phyloP scores from a whole-genome alignment of 345 rosid species.

The Mercurialis annua region DNA sequence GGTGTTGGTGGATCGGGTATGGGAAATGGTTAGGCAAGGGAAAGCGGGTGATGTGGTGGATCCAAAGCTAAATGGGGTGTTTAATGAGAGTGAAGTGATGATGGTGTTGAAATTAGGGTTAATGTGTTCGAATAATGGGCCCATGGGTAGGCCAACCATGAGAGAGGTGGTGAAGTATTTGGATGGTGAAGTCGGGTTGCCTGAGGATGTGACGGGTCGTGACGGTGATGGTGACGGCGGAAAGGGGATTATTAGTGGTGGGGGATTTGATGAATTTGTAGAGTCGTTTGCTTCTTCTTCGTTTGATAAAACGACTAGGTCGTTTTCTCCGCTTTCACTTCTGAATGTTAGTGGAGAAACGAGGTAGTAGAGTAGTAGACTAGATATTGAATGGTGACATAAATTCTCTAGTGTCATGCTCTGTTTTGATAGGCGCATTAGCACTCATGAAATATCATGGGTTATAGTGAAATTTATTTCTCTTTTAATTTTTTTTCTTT shows the following conservation, averaged over 20 bases:
- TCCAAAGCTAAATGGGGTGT: constrained; percentile 4
- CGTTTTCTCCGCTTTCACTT: constrained; percentile 28
- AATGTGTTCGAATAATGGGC: constrained; percentile 16
- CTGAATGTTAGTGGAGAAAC: constrained; percentile 12
- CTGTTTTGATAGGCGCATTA: no score
- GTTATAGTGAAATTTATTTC: no score
- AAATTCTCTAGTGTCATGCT: background rate
- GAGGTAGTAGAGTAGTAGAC: no score
- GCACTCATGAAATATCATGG: no score
- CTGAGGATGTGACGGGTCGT: constrained; percentile 11
- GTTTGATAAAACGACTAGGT: constrained; percentile 28
- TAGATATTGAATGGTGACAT: background rate
- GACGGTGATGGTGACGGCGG: background rate
- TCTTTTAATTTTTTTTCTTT: no score
- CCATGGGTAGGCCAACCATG: constrained; percentile 19
- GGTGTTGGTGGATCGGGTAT: constrained; percentile 26
- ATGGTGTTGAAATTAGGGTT: constrained; percentile 23
- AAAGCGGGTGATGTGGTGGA: constrained; percentile 20
- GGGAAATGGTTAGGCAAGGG: constrained; percentile 16
- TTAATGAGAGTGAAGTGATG: constrained; percentile 5
- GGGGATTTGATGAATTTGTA: constrained; percentile 36
- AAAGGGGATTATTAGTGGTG: constrained; percentile 8
- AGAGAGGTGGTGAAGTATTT: constrained; percentile 21
- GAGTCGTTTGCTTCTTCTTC: constrained; percentile 38
- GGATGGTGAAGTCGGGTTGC: constrained; percentile 15